Conservation (phyloP, 306 rosid species). For the Quercus mongolica region DNA sequence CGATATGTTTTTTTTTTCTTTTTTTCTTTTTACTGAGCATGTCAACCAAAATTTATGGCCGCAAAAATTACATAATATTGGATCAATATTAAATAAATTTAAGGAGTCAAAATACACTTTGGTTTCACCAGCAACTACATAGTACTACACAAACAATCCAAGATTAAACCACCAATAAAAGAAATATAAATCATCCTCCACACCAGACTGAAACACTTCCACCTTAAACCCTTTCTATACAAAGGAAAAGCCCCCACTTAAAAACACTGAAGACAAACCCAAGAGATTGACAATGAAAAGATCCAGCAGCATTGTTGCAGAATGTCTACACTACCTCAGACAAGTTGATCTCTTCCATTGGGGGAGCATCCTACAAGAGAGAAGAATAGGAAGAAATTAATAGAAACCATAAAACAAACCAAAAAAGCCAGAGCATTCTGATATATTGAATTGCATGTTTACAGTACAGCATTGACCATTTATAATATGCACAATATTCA, state of each 20-base stretch:
- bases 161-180: conserved; percentile 20
- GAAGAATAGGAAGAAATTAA: neutral
- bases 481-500: neutral
- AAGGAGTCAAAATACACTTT: conserved; percentile 13
- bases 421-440: neutral
- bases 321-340: conserved; percentile 33
- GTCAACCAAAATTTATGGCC: neutral
- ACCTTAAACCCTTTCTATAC: conserved; percentile 30
- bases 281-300: conserved; percentile 23
- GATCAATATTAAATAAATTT: conserved; percentile 3
- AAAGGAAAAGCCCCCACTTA: conserved; percentile 39
- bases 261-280: conserved; percentile 43
- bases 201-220: conserved; percentile 21
- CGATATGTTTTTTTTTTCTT: neutral
- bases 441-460: too few relatives aligned
- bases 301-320: conserved; percentile 1
- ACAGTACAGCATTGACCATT: too few relatives aligned
- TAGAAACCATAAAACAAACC: neutral
- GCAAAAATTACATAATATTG: neutral
- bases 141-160: conserved; percentile 20
- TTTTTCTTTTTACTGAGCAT: neutral
- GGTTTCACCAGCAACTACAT: conserved; percentile 14
- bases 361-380: conserved; percentile 38
- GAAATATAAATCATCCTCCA: conserved; percentile 13
- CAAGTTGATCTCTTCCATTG: conserved; percentile 31